phyloP scores from a whole-genome alignment of 2,329 filamentous ascomycete genomes.

The Geosmithia flava region DNA sequence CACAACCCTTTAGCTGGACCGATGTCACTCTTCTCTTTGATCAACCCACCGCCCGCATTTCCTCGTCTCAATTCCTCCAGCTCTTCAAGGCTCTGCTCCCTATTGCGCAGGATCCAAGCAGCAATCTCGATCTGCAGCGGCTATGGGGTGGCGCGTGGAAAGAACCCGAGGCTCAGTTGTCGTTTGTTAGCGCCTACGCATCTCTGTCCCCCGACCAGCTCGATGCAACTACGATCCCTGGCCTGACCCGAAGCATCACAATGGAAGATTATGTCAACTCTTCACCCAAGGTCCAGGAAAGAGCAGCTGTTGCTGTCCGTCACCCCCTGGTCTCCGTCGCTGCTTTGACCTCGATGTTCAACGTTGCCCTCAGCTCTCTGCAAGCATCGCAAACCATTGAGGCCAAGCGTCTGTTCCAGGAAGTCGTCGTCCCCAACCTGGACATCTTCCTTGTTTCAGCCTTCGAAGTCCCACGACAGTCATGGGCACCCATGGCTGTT shows the following conservation, averaged over 20 bases:
- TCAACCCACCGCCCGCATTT: constrained; percentile 61
- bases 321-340: constrained; percentile 84
- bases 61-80: constrained; percentile 66
- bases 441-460: constrained; percentile 71
- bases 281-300: constrained; percentile 33
- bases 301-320: constrained; percentile 52
- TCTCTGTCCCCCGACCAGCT: constrained; percentile 63
- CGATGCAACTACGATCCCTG: constrained; percentile 75
- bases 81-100: constrained; percentile 71
- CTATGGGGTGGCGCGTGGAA: constrained; percentile 90
- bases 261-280: constrained; percentile 41
- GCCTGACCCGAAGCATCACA: constrained; percentile 66
- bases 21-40: constrained; percentile 73
- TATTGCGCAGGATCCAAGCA: constrained; percentile 43
- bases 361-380: constrained; percentile 48
- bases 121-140: constrained; percentile 64
- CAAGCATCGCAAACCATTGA: constrained; percentile 50
- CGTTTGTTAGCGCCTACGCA: constrained; percentile 83
- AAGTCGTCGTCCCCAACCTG: constrained; percentile 59
- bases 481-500: constrained; percentile 62
- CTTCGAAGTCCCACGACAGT: constrained; percentile 58
- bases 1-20: constrained; percentile 54
- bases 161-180: constrained; percentile 75
- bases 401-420: constrained; percentile 53
- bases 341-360: constrained; percentile 60